Percentiles rank a stretch among this genome's conserved stretches.
Conservation (phyloP, 495 filamentous ascomycete species). For the Neurospora sublineolata region DNA sequence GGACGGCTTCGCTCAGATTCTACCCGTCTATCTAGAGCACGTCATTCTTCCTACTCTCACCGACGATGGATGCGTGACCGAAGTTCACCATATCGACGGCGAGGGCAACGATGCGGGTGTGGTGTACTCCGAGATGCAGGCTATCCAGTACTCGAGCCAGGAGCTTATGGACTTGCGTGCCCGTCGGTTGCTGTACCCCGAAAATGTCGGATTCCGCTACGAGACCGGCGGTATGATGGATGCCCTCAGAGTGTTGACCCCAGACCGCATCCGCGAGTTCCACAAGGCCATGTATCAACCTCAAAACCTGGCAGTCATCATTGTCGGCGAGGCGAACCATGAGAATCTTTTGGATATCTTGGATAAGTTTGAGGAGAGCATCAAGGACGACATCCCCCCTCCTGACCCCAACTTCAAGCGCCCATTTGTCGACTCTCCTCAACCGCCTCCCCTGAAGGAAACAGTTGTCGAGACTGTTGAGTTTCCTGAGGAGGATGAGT, state of each 20-base stretch:
- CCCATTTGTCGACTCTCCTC: slow-evolving; percentile 82
- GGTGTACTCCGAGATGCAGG: slow-evolving; percentile 99
- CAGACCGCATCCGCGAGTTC: slow-evolving; percentile 81
- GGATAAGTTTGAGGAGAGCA: slow-evolving; percentile 78
- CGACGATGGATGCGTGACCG: slow-evolving; percentile 85
- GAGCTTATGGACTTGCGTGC: slow-evolving; percentile 79
- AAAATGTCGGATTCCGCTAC: slow-evolving; percentile 84
- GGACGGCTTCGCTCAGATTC: slow-evolving; percentile 88
- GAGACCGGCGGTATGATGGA: slow-evolving; percentile 98
- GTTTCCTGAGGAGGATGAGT: slow-evolving; percentile 96
- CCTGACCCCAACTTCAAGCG: slow-evolving; percentile 63
- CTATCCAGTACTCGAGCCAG: slow-evolving; percentile 65
- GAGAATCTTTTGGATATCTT: slow-evolving; percentile 64
- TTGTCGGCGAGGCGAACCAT: slow-evolving; percentile 85
- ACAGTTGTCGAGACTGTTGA: slow-evolving; percentile 66
- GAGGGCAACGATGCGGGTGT: slow-evolving; percentile 91
- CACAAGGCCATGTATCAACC: slow-evolving; percentile 98
- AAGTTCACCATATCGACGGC: slow-evolving; percentile 92
- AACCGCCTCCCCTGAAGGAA: slow-evolving; percentile 55
- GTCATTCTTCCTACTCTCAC: slow-evolving; percentile 83
- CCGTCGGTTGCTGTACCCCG: slow-evolving; percentile 70
- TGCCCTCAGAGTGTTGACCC: slow-evolving; percentile 68
- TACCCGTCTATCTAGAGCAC: slow-evolving; percentile 94
- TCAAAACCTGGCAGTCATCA: slow-evolving; percentile 81
- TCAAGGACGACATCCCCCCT: slow-evolving; percentile 67